Evolutionary conservation across 768 basidiomycete species (phyloP), one percentile per base, ranked within the genome.

Genomic region (Xerocomellus chrysenteron): DNA sequence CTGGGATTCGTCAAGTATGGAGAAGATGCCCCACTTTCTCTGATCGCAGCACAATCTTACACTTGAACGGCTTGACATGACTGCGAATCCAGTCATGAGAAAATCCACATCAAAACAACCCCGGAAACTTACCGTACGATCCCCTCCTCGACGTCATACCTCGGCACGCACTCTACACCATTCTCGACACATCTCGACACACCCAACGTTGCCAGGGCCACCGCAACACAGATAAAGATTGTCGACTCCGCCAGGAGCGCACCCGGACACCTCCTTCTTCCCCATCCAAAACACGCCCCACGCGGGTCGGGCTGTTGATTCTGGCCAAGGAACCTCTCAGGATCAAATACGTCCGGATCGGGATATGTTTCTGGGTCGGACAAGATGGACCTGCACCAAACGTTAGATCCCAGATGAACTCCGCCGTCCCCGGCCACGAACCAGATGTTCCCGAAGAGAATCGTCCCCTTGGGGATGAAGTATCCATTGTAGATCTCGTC

Each of bases 391-490:
- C 64, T 65, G 16, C 13, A 12, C 4, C 12, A 44, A 30, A 28
- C 4, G 5, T 47, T 14, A 32, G 24, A 14, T 36, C 0, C 37
- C 11, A 26, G 5, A 24, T 21, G 3, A 5, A n/a, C 4, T 2
- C 8, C 9, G 12, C 39, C 12, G 14, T n/a, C 26, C 7, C 4
- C 14, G 2, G 13, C 2, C 43, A 60, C 56, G 1, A 3, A 66
- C 67, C 62, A 61, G 21, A 51, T 28, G 28, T 60, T 66, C 2
- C 46, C 50, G 2, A 64, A 5, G 2, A 59, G 28, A 17, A 26
- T 5, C 2, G 56, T 40, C n/a, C 65, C 69, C 37, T 65, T 66
- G 1, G 69, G 61, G 9, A 70, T 70, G 2, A 62, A 11, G 36
- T 65, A 65, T 4, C 65, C 69, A 2, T 60, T 24, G 21, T 65